A percentile compares a stretch with the other conserved stretches of the same genome.
Evolutionary conservation across 2,329 filamentous ascomycete genomes (phyloP).

Genomic region (Sporothrix pallida): DNA sequence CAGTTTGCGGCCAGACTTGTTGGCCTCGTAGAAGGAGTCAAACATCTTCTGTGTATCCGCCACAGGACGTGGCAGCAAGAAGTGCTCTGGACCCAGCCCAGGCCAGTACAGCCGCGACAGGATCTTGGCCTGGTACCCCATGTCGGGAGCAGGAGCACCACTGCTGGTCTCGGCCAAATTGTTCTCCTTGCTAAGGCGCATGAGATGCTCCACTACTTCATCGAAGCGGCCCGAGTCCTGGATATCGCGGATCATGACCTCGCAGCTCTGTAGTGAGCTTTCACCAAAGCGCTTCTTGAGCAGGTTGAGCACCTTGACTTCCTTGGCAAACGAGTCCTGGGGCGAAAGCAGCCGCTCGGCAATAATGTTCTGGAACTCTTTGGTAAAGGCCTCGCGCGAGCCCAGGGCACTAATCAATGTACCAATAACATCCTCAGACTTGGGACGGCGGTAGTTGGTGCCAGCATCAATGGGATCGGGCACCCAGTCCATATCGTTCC

Average conservation of each 20-base stretch:
- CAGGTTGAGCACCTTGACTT: constrained; percentile 80
- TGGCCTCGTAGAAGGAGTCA: constrained; percentile 73
- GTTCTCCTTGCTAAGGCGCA: constrained; percentile 44
- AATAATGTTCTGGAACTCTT: constrained; percentile 89
- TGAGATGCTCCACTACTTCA: constrained; percentile 63
- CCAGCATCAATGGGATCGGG: constrained; percentile 93
- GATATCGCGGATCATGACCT: constrained; percentile 96
- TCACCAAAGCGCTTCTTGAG: constrained; percentile 91
- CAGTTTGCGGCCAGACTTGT: constrained; percentile 84
- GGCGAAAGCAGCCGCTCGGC: constrained; percentile 76
- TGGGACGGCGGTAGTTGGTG: constrained; percentile 87
- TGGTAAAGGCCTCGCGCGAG: constrained; percentile 88
- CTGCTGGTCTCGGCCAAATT: too few species aligned
- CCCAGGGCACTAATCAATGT: constrained; percentile 89
- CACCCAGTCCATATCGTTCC: constrained; percentile 91
- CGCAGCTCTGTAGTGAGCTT: constrained; percentile 83
- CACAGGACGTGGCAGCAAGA: constrained; percentile 66
- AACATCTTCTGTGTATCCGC: constrained; percentile 70
- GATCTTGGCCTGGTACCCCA: constrained; percentile 75
- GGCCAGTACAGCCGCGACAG: constrained; percentile 96
- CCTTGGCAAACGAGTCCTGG: constrained; percentile 75
- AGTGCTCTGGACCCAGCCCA: constrained; percentile 71
- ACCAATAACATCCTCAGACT: constrained; percentile 85
- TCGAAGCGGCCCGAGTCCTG: constrained; percentile 81
- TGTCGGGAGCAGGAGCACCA: constrained; percentile 35